phyloP scores from a whole-genome alignment of 2,329 filamentous ascomycete species.

The Monosporascus sp. region DNA sequence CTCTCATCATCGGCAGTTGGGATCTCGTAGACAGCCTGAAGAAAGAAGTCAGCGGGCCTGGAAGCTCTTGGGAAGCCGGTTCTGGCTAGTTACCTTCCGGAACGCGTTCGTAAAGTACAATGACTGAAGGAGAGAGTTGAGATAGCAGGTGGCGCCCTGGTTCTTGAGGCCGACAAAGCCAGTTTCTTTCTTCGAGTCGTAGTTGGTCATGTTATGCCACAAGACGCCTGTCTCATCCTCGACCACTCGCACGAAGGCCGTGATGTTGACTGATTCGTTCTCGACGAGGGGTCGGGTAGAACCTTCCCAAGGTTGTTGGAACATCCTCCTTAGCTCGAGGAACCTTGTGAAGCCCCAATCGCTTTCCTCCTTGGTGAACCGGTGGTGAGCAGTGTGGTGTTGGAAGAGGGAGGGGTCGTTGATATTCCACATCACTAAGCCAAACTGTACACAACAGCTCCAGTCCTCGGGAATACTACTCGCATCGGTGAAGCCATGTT shows the following conservation, averaged over 20 bases:
- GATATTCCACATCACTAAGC: constrained; percentile 88
- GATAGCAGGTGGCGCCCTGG: constrained; percentile 87
- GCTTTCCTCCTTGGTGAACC: constrained; percentile 92
- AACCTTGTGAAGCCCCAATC: constrained; percentile 99
- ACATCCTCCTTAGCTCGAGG: constrained; percentile 79
- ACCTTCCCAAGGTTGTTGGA: constrained; percentile 71
- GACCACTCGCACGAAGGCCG: constrained; percentile 74
- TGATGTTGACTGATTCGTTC: constrained; percentile 71
- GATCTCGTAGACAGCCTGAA: constrained; percentile 89
- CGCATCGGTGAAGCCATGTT: constrained; percentile 80
- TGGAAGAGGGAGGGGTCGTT: constrained; percentile 82
- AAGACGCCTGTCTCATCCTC: constrained; percentile 84
- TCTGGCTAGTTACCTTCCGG: constrained; percentile 61
- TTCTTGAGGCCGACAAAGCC: constrained; percentile 96
- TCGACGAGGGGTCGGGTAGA: constrained; percentile 67
- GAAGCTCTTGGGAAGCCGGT: not conserved
- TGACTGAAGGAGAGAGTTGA: constrained; percentile 80
- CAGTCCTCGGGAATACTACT: constrained; percentile 78
- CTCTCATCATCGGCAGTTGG: constrained; percentile 82
- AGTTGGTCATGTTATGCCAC: constrained; percentile 90
- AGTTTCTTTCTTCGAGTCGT: constrained; percentile 98
- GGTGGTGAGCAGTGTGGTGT: constrained; percentile 83
- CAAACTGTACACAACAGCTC: constrained; percentile 95
- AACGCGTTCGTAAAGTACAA: constrained; percentile 89
- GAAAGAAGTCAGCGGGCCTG: constrained; percentile 8